phyloP scores from a whole-genome alignment of 345 rosid species.

The Linum usitatissimum region DNA sequence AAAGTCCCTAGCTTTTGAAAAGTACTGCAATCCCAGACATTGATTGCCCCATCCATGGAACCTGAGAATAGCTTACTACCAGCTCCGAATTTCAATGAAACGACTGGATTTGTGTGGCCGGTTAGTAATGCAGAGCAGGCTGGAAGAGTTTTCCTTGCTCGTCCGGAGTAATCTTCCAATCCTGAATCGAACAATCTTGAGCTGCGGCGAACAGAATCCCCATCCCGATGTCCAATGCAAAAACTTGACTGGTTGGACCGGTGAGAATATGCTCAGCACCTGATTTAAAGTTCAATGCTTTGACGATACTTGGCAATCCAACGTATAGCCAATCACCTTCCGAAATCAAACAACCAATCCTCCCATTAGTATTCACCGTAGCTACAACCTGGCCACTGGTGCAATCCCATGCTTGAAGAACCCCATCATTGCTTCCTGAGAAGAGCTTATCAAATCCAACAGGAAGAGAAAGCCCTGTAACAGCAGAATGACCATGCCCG shows the following conservation, averaged over 20 bases:
- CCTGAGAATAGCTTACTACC: constrained; percentile 12
- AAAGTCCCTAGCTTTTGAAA: constrained; percentile 3
- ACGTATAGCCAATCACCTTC: constrained; percentile 55
- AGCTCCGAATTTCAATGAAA: constrained; percentile 1
- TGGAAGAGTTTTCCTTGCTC: too few relatives aligned
- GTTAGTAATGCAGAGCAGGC: neutral
- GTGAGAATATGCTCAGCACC: too few relatives aligned
- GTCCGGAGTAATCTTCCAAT: constrained; percentile 1
- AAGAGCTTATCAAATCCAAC: constrained; percentile 43
- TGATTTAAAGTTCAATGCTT: neutral
- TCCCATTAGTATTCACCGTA: constrained; percentile 25
- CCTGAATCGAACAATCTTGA: neutral
- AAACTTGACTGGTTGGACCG: too few relatives aligned
- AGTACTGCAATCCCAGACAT: constrained; percentile 11
- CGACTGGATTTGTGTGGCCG: constrained; percentile 7
- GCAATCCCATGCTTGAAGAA: constrained; percentile 40
- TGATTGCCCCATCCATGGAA: constrained; percentile 11
- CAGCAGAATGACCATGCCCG: constrained; percentile 34
- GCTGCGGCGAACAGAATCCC: neutral
- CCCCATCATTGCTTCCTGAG: constrained; percentile 44
- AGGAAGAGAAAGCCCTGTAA: constrained; percentile 44
- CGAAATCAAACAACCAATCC: constrained; percentile 37
- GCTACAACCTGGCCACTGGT: constrained; percentile 34
- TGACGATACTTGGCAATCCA: constrained; percentile 26
- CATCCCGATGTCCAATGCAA: too few relatives aligned